Evolutionary conservation across 2,329 filamentous ascomycete species (phyloP).

Genomic region (Aureobasidium sp.): DNA sequence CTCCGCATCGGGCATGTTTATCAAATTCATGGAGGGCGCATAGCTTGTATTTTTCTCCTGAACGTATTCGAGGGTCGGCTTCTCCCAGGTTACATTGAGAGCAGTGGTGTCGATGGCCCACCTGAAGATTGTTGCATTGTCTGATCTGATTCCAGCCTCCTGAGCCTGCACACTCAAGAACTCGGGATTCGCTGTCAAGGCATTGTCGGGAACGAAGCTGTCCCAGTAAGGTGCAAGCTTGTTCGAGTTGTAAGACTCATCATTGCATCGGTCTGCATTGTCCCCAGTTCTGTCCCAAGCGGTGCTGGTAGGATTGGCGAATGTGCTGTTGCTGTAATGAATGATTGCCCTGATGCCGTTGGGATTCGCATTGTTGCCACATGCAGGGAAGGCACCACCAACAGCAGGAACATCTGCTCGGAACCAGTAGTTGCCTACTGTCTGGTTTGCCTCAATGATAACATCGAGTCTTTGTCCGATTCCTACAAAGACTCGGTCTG

Average conservation of each 20-base stretch:
- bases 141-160: constrained; percentile 14
- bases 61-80: constrained; percentile 33
- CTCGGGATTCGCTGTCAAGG: constrained; percentile 23
- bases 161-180: not conserved
- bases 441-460: constrained; percentile 39
- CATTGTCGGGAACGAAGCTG: constrained; percentile 23
- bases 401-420: constrained; percentile 29
- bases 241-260: constrained; percentile 26
- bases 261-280: constrained; percentile 28
- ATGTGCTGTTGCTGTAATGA: constrained; percentile 30
- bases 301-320: constrained; percentile 22
- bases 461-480: constrained; percentile 44
- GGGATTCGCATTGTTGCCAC: constrained; percentile 23
- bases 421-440: constrained; percentile 41
- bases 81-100: constrained; percentile 31
- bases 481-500: constrained; percentile 29
- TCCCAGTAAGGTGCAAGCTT: constrained; percentile 30
- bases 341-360: constrained; percentile 37
- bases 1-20: not conserved
- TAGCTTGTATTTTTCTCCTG: constrained; percentile 19
- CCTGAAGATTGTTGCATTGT: constrained; percentile 26
- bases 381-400: not conserved
- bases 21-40: not conserved
- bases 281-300: constrained; percentile 26
- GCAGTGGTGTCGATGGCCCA: constrained; percentile 35